Base-by-base conservation (phyloP, 495 filamentous ascomycete genomes). In the Penicillium goetzii region DNA sequence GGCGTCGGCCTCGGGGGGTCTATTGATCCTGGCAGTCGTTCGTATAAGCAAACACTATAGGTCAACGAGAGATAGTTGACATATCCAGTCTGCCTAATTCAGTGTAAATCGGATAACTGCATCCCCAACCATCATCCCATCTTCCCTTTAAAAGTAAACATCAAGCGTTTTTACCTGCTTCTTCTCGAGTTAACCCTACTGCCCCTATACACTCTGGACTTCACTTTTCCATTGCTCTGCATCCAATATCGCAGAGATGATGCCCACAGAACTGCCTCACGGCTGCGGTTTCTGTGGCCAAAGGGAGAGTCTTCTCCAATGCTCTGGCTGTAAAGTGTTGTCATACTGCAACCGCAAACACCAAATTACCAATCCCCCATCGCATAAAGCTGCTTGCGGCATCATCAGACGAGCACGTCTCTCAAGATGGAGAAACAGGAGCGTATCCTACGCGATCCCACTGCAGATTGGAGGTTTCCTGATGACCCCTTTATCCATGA, bases 271-370 rank as follows among this genome's bases (percentile, higher is more conserved):
- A 53, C 28, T 68, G 50, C 47, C 56, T 57, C 15, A 51, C 11
- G 38, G 50, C 33, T 65, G 60, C 41, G 36, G 15, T 43, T 15
- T 68, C 59, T 77, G 74, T 58, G 67, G 65, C 17, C 66, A 60
- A 8, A 52, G 19, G 26, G 63, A 68, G 15, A 61, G 68, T 32
- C 66, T 75, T 11, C 45, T 56, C 9, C 71, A 68, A 19, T 86
- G 82, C 62, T 55, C 67, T 28, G 73, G 63, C 38, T 86, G 84
- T 65, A 76, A 75, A 60, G 73, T 77, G 6, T 64, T 78, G 30
- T 54, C 61, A 19, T 87, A 87, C 66, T 86, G 84, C 63, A 65
- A 72, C 56, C 60, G 63, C 15, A 77, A 73, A 9, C 82, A 85
- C 64, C 81, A 85, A 63, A 50, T 52, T 28, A 43, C 66, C 9